Percentiles rank a stretch among this genome's conserved stretches.
Conservation (phyloP, 2,329 filamentous ascomycete species). For the Trichoderma citrinoviride region DNA sequence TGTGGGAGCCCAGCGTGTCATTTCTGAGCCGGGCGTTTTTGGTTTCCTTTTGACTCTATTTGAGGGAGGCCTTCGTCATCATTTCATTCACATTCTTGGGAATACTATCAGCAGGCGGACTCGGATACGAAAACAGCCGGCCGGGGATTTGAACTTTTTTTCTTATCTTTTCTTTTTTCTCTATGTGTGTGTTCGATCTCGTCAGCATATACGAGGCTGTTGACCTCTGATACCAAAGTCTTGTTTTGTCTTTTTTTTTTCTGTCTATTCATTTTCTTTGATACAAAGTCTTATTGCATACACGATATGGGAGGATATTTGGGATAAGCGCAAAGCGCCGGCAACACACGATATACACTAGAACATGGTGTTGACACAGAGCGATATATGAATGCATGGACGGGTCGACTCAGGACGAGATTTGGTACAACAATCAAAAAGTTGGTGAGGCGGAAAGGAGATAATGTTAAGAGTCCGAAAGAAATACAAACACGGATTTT, state of each 20-base stretch:
- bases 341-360: not conserved
- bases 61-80: not conserved
- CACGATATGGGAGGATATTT: too few relatives aligned
- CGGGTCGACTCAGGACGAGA: not conserved
- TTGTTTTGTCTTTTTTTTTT: not conserved
- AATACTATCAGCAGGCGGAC: not conserved
- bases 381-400: not conserved
- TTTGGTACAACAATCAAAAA: not conserved
- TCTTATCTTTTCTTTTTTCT: not conserved
- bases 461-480: not conserved
- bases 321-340: too few relatives aligned
- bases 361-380: constrained; percentile 1
- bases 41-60: not conserved
- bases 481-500: constrained; percentile 14
- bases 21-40: constrained; percentile 7
- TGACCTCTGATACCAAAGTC: constrained; percentile 14
- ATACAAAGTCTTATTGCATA: too few relatives aligned
- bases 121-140: constrained; percentile 3
- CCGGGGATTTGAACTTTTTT: not conserved
- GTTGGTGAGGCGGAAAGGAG: too few relatives aligned
- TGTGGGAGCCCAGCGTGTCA: constrained; percentile 4
- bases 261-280: too few relatives aligned
- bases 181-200: not conserved
- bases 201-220: constrained; percentile 1
- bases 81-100: not conserved